Base-by-base conservation (phyloP, 2,329 filamentous ascomycete species). In the Calonectria pseudoturangicola region DNA sequence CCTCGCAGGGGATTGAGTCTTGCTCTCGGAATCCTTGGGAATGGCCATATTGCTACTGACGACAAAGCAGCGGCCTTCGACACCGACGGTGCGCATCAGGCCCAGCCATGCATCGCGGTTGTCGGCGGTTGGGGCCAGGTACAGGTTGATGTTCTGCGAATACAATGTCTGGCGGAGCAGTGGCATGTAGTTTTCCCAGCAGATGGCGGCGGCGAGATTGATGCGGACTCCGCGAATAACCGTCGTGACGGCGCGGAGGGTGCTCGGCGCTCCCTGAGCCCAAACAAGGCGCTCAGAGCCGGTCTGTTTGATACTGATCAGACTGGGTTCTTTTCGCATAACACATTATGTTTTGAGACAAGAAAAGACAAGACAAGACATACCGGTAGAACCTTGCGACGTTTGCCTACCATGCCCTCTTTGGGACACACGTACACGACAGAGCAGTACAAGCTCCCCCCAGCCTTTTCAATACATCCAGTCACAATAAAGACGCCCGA, bases 121-220 rank as follows among this genome's bases (percentile, higher is more conserved):
- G 85, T 98, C 96, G 1, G 96, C 96, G 0, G 96, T 98, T 0
- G 96, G 96, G 0, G 96, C 95, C 2, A 98, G 90, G 84, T 96
- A 98, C 15, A 98, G 86, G 82, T 98, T 98, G 79, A 98, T 92
- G 81, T 98, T 98, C 83, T 98, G 96, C 2, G 91, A 89, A 83
- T 98, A 98, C 45, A 98, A 88, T 18, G 92, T 89, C 82, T 98
- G 94, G 21, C 96, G 91, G 9, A 98, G 87, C 21, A 98, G 86
- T 0, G 96, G 96, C 95, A 98, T 98, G 85, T 96, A 98, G 83
- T 94, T 98, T 84, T 98, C 96, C 96, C 96, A 98, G 87, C 96
- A 98, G 76, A 98, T 97, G 4, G 95, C 96, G 3, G 94, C 92
- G 0, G 93, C 96, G 72, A 98, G 89, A 70, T 94, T 96, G 73